Conservation (phyloP, 495 filamentous ascomycete species). For the Oidiodendron maius region DNA sequence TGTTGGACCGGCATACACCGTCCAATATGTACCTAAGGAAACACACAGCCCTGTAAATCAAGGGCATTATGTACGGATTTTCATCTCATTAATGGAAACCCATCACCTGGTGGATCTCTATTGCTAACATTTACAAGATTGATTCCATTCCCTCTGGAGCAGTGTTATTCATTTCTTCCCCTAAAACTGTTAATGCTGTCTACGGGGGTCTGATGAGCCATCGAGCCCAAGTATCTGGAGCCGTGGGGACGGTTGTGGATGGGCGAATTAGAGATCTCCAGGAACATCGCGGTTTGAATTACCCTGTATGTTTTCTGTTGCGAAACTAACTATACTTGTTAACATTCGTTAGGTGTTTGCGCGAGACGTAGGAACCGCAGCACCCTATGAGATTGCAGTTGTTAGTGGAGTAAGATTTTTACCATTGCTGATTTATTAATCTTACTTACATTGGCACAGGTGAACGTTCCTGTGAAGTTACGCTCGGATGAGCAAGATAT, state of each 20-base stretch:
- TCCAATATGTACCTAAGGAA: constrained; percentile 41
- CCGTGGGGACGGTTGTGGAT: constrained; percentile 38
- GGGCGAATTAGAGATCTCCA: constrained; percentile 52
- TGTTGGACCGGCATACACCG: constrained; percentile 52
- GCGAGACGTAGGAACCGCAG: constrained; percentile 45
- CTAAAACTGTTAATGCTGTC: neutral
- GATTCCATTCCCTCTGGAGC: neutral
- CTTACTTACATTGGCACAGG: neutral
- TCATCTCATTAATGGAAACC: neutral
- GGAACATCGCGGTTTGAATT: constrained; percentile 48
- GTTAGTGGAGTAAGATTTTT: constrained; percentile 22
- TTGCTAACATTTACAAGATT: neutral
- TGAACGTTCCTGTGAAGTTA: neutral
- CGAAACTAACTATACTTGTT: too few relatives aligned
- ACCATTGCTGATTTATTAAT: neutral
- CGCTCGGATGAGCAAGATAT: constrained; percentile 32
- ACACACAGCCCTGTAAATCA: constrained; percentile 37
- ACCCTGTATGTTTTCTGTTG: constrained; percentile 29
- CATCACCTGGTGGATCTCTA: neutral
- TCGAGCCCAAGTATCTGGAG: neutral
- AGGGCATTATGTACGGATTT: constrained; percentile 39
- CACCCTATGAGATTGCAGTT: constrained; percentile 30
- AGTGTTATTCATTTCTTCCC: neutral
- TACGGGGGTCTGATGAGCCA: constrained; percentile 4
- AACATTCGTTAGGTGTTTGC: constrained; percentile 44